These are phyloP conservation scores for Pichia inconspicua DNA, from an alignment of 1,139 yeast species.

Conservation along the genomic window DNA sequence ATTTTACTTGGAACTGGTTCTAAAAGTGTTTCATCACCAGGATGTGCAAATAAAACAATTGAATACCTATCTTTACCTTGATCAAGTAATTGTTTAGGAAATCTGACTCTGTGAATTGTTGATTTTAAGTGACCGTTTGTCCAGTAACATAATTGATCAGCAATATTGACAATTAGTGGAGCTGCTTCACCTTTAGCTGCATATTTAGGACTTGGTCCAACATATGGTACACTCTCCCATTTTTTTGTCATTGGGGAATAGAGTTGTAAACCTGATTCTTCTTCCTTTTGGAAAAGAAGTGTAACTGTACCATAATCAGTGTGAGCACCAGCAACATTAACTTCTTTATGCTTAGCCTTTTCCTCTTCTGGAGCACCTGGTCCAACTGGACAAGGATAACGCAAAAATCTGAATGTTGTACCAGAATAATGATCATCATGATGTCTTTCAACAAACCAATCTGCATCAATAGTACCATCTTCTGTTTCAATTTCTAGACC, in stretches of 20 bases:
- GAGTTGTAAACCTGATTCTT: slow-evolving; percentile 45
- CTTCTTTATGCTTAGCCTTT: slow-evolving; percentile 22
- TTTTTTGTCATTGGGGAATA: slow-evolving; percentile 39
- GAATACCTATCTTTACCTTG: slow-evolving; percentile 66
- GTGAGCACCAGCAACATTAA: slow-evolving; percentile 49
- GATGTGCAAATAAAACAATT: slow-evolving; percentile 76
- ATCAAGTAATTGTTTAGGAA: slow-evolving; percentile 47
- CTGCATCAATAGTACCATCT: slow-evolving; percentile 26
- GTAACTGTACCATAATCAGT: slow-evolving; percentile 54
- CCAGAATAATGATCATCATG: slow-evolving; percentile 38
- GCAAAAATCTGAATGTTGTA: slow-evolving; percentile 44
- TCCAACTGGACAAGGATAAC: slow-evolving; percentile 43
- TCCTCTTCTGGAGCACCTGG: slow-evolving; percentile 34
- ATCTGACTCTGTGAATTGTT: slow-evolving; percentile 53
- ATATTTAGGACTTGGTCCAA: slow-evolving; percentile 31
- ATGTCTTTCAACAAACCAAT: slow-evolving; percentile 43
- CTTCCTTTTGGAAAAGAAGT: slow-evolving; percentile 33
- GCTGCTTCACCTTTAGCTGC: slow-evolving; percentile 34
- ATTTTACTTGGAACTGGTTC: slow-evolving; percentile 63
- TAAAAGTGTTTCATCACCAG: slow-evolving; percentile 56
- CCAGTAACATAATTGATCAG: slow-evolving; percentile 52
- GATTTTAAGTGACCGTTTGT: slow-evolving; percentile 47
- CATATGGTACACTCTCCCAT: slow-evolving; percentile 50
- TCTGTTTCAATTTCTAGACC: slow-evolving; percentile 42
- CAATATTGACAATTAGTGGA: slow-evolving; percentile 49